Conservation (phyloP, 371 early-diverging fungal species). For the Zopfochytrium polystomum region DNA sequence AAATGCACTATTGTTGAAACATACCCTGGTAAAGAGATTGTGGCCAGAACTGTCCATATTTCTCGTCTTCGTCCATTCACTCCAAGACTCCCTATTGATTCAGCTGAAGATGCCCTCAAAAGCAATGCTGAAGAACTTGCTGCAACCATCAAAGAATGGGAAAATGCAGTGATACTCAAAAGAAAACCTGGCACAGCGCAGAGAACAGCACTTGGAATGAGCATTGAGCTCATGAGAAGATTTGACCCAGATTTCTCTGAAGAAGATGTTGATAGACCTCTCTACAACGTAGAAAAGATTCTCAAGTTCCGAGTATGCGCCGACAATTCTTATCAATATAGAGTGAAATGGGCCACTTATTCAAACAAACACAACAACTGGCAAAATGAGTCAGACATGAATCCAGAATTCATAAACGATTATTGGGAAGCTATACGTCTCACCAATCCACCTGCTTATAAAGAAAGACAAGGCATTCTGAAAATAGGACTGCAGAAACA, state of each 20-base stretch:
- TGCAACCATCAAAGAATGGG: background rate
- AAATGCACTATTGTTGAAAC: conserved; percentile 10
- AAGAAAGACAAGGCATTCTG: too few relatives aligned
- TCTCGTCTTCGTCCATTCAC: conserved; percentile 5
- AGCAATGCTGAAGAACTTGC: background rate
- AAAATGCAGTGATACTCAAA: background rate
- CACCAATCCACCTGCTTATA: background rate
- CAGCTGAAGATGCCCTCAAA: background rate
- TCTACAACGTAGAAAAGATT: background rate
- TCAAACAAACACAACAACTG: background rate
- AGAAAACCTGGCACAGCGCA: background rate
- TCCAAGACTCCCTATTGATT: background rate
- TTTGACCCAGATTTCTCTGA: background rate
- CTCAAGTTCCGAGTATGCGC: background rate
- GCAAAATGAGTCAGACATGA: background rate
- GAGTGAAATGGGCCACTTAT: background rate
- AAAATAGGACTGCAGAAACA: too few relatives aligned
- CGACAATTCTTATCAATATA: conserved; percentile 1
- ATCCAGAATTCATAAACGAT: background rate
- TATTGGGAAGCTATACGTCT: background rate
- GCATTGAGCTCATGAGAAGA: background rate
- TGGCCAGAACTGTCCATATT: conserved; percentile 3
- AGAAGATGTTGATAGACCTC: background rate
- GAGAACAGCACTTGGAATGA: background rate
- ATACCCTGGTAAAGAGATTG: conserved; percentile 11